These are phyloP conservation scores for Apiospora marii DNA, from an alignment of 2,329 filamentous ascomycete species.

Conservation along the genomic window DNA sequence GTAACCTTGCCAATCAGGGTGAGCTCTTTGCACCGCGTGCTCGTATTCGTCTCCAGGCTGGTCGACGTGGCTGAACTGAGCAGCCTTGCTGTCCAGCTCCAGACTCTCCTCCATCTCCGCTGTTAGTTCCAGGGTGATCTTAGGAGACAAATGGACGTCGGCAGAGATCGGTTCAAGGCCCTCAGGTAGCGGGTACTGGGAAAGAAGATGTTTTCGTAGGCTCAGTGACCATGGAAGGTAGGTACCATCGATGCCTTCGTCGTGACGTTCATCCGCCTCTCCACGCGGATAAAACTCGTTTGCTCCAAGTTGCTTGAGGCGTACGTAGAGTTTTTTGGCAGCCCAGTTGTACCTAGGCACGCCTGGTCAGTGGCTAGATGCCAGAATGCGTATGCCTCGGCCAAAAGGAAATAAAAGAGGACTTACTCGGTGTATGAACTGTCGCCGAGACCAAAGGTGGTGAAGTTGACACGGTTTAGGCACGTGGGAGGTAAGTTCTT, in stretches of 20 bases:
- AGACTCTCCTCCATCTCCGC: conserved; percentile 33
- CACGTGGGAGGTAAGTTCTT: conserved; percentile 78
- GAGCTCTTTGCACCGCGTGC: conserved; percentile 32
- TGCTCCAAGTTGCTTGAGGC: conserved; percentile 84
- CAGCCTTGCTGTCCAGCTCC: conserved; percentile 35
- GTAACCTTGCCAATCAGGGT: conserved; percentile 28
- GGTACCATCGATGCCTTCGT: conserved; percentile 85
- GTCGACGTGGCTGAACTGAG: conserved; percentile 40
- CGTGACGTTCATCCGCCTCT: conserved; percentile 92
- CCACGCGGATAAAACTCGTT: conserved; percentile 77
- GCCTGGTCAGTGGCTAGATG: neutral
- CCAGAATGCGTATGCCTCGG: neutral
- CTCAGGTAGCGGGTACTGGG: conserved; percentile 73
- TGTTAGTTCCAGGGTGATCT: conserved; percentile 65
- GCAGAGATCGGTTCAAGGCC: conserved; percentile 75
- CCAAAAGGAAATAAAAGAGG: neutral
- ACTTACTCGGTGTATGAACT: conserved; percentile 89
- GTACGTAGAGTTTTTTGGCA: conserved; percentile 84
- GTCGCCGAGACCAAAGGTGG: conserved; percentile 91
- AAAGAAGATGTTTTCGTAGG: conserved; percentile 71
- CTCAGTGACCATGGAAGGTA: conserved; percentile 80
- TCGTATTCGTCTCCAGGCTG: conserved; percentile 34
- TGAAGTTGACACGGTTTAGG: conserved; percentile 74
- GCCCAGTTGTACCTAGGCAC: conserved; percentile 85
- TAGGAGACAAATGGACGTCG: conserved; percentile 77